These are phyloP conservation scores for Filobasidium floriforme DNA, from an alignment of 768 basidiomycete genomes.

Conservation along the genomic window DNA sequence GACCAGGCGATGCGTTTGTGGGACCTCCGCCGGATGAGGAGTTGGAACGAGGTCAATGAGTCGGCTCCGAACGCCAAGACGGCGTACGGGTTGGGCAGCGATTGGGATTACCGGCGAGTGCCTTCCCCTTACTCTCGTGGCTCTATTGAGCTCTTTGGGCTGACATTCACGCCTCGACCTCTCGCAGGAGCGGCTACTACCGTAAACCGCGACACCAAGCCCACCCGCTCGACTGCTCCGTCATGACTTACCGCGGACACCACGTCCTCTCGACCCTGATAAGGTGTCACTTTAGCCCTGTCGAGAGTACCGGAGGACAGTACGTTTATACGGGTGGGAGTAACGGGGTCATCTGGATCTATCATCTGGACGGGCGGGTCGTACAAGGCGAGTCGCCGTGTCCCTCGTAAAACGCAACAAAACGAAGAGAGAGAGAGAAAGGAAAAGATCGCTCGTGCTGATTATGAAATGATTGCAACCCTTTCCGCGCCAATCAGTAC, in stretches of 20 bases:
- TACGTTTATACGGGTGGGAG: constrained; percentile 88
- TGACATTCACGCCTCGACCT: not conserved
- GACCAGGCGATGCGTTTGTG: constrained; percentile 86
- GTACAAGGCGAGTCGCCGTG: constrained; percentile 51
- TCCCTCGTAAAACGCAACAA: no score
- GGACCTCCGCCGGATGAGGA: constrained; percentile 90
- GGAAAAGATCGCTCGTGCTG: no score
- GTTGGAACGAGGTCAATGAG: constrained; percentile 56
- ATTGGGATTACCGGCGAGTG: constrained; percentile 79
- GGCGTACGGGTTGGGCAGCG: constrained; percentile 51
- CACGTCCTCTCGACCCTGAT: constrained; percentile 83
- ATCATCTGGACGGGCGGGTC: constrained; percentile 82
- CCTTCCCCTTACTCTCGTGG: not conserved
- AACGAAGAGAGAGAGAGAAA: no score
- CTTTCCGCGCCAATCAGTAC: no score
- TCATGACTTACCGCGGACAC: constrained; percentile 94
- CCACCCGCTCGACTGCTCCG: constrained; percentile 83
- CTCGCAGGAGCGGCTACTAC: constrained; percentile 57
- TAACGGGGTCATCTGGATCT: constrained; percentile 58
- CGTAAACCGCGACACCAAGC: constrained; percentile 56
- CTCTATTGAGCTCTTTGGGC: no score
- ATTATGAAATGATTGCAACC: no score
- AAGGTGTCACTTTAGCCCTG: constrained; percentile 90
- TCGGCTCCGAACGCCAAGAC: constrained; percentile 40
- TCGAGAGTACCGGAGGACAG: constrained; percentile 79